Conservation (phyloP, 1,139 yeast genomes). For the Waltiozyma sp. region DNA sequence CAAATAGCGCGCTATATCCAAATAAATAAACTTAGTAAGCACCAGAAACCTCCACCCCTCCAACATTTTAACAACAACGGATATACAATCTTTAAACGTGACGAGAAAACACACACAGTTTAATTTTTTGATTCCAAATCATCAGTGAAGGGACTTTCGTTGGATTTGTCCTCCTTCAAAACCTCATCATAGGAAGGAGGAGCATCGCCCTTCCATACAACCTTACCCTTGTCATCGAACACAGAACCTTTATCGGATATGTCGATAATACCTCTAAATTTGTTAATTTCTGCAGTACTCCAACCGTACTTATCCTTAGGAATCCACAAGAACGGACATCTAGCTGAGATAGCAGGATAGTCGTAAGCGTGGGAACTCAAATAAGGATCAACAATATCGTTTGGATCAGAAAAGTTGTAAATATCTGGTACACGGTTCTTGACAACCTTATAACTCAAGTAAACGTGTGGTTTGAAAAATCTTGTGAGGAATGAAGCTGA, state of each 20-base stretch:
- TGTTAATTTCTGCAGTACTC: conserved; percentile 46
- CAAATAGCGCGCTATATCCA: too few species aligned
- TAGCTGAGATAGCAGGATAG: conserved; percentile 58
- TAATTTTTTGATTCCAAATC: background rate
- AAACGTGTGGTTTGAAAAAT: conserved; percentile 58
- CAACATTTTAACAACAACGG: too few species aligned
- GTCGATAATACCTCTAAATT: conserved; percentile 34
- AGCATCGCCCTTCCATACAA: conserved; percentile 46
- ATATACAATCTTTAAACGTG: too few species aligned
- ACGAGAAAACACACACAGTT: too few species aligned
- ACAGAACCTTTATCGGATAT: conserved; percentile 60
- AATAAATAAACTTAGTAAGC: too few species aligned
- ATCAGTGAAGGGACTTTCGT: background rate
- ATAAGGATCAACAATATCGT: conserved; percentile 23
- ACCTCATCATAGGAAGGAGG: conserved; percentile 31
- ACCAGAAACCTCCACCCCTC: too few species aligned
- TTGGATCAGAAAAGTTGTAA: conserved; percentile 29
- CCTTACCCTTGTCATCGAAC: conserved; percentile 47
- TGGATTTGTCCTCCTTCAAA: background rate
- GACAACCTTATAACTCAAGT: conserved; percentile 42
- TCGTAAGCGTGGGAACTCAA: conserved; percentile 47
- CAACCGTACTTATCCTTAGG: conserved; percentile 81
- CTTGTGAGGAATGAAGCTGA: conserved; percentile 30
- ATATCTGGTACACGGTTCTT: conserved; percentile 45
- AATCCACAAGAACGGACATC: conserved; percentile 74